phyloP scores from a whole-genome alignment of 805 yeast genomes.

The Cyberlindnera xylosilytica region DNA sequence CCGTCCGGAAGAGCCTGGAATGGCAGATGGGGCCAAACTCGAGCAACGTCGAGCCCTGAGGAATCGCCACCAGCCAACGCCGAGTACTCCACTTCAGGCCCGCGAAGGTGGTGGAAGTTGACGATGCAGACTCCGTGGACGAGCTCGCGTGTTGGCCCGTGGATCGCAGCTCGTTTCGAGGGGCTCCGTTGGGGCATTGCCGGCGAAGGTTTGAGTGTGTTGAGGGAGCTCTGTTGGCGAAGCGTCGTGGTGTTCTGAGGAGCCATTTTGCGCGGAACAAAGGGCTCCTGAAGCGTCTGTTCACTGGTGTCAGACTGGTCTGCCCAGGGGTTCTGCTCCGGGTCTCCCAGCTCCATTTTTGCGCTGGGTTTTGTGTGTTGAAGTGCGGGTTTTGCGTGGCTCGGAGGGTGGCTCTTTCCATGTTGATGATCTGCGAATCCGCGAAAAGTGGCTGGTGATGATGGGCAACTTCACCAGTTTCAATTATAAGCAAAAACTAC shows the following conservation, averaged over 20 bases:
- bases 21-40: slow-evolving; percentile 82
- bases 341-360: neutral
- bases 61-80: too few relatives aligned
- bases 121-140: slow-evolving; percentile 86
- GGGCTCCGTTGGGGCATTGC: slow-evolving; percentile 8
- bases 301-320: slow-evolving; percentile 1
- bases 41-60: slow-evolving; percentile 30
- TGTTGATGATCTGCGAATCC: too few relatives aligned
- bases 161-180: slow-evolving; percentile 21
- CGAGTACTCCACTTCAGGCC: slow-evolving; percentile 96
- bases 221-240: too few relatives aligned
- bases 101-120: slow-evolving; percentile 88
- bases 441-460: too few relatives aligned
- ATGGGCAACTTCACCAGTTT: too few relatives aligned
- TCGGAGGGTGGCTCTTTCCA: too few relatives aligned
- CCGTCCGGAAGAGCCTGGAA: slow-evolving; percentile 97
- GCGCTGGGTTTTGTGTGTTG: neutral
- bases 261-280: neutral
- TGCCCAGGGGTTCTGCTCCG: slow-evolving; percentile 24
- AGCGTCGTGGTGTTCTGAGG: too few relatives aligned
- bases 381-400: neutral
- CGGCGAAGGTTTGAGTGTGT: neutral
- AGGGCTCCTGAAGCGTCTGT: neutral
- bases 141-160: slow-evolving; percentile 29
- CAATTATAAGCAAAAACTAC: too few relatives aligned